These are phyloP conservation scores for Lachancea nothofagi DNA, from an alignment of 805 yeast genomes.

Conservation along the genomic window DNA sequence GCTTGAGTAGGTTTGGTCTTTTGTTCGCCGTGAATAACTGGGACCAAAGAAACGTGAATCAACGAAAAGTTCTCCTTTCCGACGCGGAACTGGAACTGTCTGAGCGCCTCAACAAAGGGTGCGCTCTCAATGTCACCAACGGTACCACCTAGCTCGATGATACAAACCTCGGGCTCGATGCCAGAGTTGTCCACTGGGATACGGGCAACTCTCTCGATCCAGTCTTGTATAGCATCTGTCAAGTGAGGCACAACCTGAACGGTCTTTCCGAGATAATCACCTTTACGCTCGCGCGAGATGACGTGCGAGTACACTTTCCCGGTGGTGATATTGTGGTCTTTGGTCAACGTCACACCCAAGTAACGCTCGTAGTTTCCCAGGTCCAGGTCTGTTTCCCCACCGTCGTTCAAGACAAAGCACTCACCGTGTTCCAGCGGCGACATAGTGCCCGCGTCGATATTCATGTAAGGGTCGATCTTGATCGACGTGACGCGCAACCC, in stretches of 20 bases:
- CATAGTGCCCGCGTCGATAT: conserved; percentile 99
- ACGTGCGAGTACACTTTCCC: conserved; percentile 95
- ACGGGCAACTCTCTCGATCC: conserved; percentile 91
- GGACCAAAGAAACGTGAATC: conserved; percentile 94
- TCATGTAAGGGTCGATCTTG: conserved; percentile 98
- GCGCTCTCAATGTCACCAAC: conserved; percentile 99
- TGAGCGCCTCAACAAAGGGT: conserved; percentile 96
- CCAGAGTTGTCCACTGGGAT: conserved; percentile 90
- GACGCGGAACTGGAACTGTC: conserved; percentile 98
- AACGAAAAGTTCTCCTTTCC: conserved; percentile 91
- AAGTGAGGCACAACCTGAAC: conserved; percentile 99
- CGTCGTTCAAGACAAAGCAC: conserved; percentile 95
- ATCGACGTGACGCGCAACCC: conserved; percentile 95
- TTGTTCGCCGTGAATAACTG: conserved; percentile 97
- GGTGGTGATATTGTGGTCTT: conserved; percentile 94
- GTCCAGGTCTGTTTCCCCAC: conserved; percentile 98
- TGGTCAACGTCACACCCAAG: conserved; percentile 85
- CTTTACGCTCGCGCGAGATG: conserved; percentile 89
- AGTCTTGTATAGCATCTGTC: conserved; percentile 95
- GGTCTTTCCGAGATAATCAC: conserved; percentile 98
- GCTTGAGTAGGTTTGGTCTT: conserved; percentile 99
- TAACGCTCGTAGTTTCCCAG: conserved; percentile 97
- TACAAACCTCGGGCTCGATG: conserved; percentile 90
- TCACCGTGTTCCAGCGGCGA: conserved; percentile 99
- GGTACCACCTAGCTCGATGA: conserved; percentile 97